These are phyloP conservation scores for Malus sylvestris DNA, from an alignment of 306 rosid genomes.

Conservation along the genomic window DNA sequence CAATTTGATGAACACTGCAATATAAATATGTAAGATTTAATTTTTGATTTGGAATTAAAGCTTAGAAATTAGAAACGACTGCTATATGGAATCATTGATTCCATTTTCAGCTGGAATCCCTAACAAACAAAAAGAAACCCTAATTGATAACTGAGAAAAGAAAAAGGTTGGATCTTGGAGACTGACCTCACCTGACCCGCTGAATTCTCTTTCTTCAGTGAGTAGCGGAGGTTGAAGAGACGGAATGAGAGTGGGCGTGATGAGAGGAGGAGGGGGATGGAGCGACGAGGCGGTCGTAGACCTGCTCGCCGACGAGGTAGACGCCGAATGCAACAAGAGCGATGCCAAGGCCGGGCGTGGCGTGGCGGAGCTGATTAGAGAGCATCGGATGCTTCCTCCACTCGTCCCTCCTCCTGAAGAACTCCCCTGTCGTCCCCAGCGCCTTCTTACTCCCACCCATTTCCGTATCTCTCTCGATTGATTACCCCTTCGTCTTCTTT, in stretches of 20 bases:
- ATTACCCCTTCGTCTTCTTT: neutral
- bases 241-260: conserved; percentile 17
- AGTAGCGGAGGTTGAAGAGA: neutral
- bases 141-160: neutral
- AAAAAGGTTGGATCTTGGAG: neutral
- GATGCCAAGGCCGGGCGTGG: conserved; percentile 86
- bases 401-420: conserved; percentile 81
- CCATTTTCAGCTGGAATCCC: neutral
- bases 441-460: conserved; percentile 35
- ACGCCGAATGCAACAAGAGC: conserved; percentile 87
- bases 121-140: neutral
- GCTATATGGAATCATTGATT: neutral
- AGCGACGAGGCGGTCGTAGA: conserved; percentile 43
- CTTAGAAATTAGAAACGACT: neutral
- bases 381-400: conserved; percentile 99
- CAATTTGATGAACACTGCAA: neutral
- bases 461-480: conserved; percentile 1
- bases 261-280: conserved; percentile 34
- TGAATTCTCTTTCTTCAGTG: neutral
- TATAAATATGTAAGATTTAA: neutral
- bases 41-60: neutral
- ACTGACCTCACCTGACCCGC: neutral
- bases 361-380: conserved; percentile 71
- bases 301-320: conserved; percentile 82
- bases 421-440: conserved; percentile 61